These are phyloP conservation scores for Moricandia moricandioides DNA, from an alignment of 345 rosid species.

Conservation along the genomic window DNA sequence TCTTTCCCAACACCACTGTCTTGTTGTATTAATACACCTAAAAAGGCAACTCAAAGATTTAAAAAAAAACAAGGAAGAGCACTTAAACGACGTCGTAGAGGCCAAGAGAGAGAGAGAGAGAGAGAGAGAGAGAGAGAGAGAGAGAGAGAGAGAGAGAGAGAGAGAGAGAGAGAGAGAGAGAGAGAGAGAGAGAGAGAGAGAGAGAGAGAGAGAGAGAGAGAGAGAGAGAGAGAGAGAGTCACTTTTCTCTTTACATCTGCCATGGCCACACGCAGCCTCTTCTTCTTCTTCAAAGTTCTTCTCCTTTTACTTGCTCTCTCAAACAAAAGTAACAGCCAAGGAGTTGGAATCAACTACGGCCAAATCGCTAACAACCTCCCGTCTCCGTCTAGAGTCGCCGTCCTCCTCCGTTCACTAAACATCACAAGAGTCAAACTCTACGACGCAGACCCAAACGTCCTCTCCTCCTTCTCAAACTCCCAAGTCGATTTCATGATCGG, in stretches of 20 bases:
- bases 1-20: conserved; percentile 11
- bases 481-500: conserved; percentile 72
- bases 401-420: conserved; percentile 62
- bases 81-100: conserved; percentile 22
- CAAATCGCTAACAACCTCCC: conserved; percentile 89
- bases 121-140: not conserved
- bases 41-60: not conserved
- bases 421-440: conserved; percentile 72
- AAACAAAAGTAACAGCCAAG: conserved; percentile 29
- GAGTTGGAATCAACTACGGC: conserved; percentile 89
- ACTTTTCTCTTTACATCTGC: conserved; percentile 6
- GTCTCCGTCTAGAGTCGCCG: conserved; percentile 56
- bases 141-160: not conserved
- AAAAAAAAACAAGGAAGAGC: not conserved
- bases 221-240: not conserved
- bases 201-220: not conserved
- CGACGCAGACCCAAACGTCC: conserved; percentile 83
- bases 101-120: not conserved
- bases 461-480: conserved; percentile 63
- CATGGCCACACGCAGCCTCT: conserved; percentile 30
- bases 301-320: conserved; percentile 47
- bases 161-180: not conserved
- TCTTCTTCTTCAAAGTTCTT: conserved; percentile 29
- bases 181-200: not conserved
- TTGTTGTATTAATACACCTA: not conserved